These are phyloP conservation scores for Mycena metata DNA, from an alignment of 768 basidiomycete species.

Conservation along the genomic window DNA sequence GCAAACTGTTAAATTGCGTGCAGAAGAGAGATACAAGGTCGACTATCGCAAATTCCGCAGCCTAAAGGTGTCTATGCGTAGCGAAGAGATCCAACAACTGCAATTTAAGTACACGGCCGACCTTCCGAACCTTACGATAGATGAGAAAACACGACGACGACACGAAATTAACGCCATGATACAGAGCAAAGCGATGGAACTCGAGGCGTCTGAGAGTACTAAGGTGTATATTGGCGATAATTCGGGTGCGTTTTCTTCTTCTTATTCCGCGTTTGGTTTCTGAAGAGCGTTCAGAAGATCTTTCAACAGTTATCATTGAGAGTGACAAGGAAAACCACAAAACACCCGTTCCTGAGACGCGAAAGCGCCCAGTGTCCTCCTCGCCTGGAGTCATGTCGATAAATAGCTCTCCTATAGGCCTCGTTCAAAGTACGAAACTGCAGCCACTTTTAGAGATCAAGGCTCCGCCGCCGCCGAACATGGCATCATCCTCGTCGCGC, in stretches of 20 bases:
- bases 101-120: slow-evolving; percentile 10
- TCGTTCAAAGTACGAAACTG: neutral
- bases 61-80: slow-evolving; percentile 4
- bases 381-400: neutral
- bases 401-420: neutral
- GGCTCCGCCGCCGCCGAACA: slow-evolving; percentile 2
- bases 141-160: slow-evolving; percentile 21
- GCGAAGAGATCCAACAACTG: slow-evolving; percentile 15
- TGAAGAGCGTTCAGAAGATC: neutral
- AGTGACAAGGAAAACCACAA: slow-evolving; percentile 36
- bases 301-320: neutral
- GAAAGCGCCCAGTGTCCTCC: slow-evolving; percentile 5
- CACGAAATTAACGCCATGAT: slow-evolving; percentile 8
- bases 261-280: neutral
- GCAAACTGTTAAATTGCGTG: slow-evolving; percentile 22
- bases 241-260: neutral
- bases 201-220: slow-evolving; percentile 10
- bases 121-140: neutral
- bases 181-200: slow-evolving; percentile 15
- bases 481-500: neutral
- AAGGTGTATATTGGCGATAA: neutral
- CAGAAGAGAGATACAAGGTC: slow-evolving; percentile 29
- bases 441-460: neutral
- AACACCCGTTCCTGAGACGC: slow-evolving; percentile 16
- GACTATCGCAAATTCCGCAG: slow-evolving; percentile 23